Evolutionary conservation across 1,139 yeast species (phyloP), one percentile per base, ranked within the genome.

Genomic region (Taphrina populina): DNA sequence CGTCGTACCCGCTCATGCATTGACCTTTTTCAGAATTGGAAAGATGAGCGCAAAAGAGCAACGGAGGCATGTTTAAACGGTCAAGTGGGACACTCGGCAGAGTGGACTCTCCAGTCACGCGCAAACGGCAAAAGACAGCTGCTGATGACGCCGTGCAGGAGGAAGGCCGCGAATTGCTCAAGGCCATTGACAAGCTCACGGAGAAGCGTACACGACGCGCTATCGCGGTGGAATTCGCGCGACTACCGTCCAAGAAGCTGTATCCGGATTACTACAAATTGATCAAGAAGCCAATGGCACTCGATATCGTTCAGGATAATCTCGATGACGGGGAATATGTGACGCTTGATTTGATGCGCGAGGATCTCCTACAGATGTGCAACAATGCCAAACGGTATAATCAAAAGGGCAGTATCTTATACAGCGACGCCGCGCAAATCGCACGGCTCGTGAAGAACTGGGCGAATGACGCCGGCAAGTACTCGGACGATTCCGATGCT

Each of bases 321-420:
- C 45, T 59, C 20, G 55, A 53, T 39, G 52, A 52, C 17, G 58
- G 58, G 11, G 58, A 52, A 33, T 59, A 59, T 36, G 24, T 29
- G 20, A 56, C 37, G 24, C 45, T 83, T 47, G 75, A 79, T 33
- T 90, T 84, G 62, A 77, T 84, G 59, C 70, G 82, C 57, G 84
- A 79, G 61, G 95, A 86, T 66, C 72, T 87, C 57, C 83, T 82
- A 63, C 75, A 83, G 63, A 86, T 90, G 80, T 84, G 87, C 69
- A 76, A 79, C 59, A 90, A 90, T 69, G 96, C 96, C 1, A 77
- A 83, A 61, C 78, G 79, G n/a, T 90, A 88, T 68, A 90, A 90
- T 65, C 94, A 88, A 65, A 95, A 86, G 68, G 96, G 95, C 0
- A 86, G 95, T 1, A 69, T 83, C 59, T 88, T 90, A 19, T 86